Base-by-base conservation (phyloP, 2,329 filamentous ascomycete genomes). In the Colletotrichum sp. region DNA sequence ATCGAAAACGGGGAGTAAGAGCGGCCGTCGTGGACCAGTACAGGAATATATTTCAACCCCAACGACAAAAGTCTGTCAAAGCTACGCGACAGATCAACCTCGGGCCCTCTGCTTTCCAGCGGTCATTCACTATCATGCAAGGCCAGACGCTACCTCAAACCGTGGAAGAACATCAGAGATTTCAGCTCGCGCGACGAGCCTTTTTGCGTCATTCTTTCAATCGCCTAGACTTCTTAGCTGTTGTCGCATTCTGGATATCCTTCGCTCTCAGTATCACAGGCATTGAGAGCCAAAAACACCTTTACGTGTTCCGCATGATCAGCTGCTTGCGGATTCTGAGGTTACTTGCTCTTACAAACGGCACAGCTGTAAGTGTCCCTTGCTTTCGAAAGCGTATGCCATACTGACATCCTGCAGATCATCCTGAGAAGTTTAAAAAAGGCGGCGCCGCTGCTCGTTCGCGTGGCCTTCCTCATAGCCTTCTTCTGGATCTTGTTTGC, bases 401-500 rank as follows among this genome's bases (percentile, higher is more conserved):
- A 10, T 21, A 15, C 16, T 49, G 26, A 57, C 13, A 32, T 16
- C n/a, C 36, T 28, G 8, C 80, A 95, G 92, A 96, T 99, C 74
- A 99, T 99, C 81, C 88, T 99, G 60, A 92, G 95, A 83, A 99
- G 96, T 90, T 85, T 99, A 76, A 99, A 99, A 83, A 98, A 98
- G 83, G 96, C 97, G 3, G 95, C 96, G 0, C 97, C 98, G 3
- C 88, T 98, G 44, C 91, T 99, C 28, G 92, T 98, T 30, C 95
- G 98, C 77, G 96, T 99, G 36, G 96, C 95, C 2, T 98, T 99
- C 82, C 88, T 99, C 26, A 96, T 99, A 79, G 91, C 95, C 16
- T 99, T 99, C 86, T 99, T 99, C 85, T 99, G 97, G 97, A 90
- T 99, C 57, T 87, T 99, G 13, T 99, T 99, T 86, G 97, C 96